A percentile compares a stretch with the other conserved stretches of the same genome.
Conservation (phyloP, 306 rosid genomes). For the Sophora flavescens region DNA sequence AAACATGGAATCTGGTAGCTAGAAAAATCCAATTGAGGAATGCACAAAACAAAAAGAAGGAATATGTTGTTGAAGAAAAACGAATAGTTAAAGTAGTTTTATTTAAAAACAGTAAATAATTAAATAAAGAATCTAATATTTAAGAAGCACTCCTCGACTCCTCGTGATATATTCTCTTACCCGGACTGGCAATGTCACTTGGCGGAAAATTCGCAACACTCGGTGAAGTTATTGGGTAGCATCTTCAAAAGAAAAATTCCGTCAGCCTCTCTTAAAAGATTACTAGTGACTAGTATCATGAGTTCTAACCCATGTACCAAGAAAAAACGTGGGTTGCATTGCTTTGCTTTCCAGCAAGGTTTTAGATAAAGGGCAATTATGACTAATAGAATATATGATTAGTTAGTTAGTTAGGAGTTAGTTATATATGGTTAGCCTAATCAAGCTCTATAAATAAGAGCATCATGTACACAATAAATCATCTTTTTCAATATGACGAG, state of each 20-base stretch:
- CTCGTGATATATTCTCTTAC: not conserved
- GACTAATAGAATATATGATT: no score
- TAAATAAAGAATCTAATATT: no score
- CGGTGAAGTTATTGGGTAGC: not conserved
- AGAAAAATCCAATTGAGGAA: slow-evolving; percentile 8
- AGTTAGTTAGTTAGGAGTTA: no score
- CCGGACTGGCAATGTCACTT: not conserved
- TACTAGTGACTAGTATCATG: not conserved
- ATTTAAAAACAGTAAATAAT: not conserved
- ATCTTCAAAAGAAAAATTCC: not conserved
- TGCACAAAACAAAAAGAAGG: not conserved
- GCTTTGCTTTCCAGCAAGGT: not conserved
- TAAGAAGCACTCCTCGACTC: not conserved
- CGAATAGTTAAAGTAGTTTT: not conserved
- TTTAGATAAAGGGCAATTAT: no score
- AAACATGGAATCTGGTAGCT: not conserved
- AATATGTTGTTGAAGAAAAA: not conserved
- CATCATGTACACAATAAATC: no score
- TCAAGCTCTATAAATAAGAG: no score
- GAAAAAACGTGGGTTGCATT: not conserved
- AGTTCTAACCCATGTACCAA: not conserved
- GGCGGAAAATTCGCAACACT: not conserved
- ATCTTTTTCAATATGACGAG: no score
- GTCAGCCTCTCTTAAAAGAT: not conserved
- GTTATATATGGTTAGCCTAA: no score